Evolutionary conservation across 176 grass and related monocot species (phyloP).

Genomic region (Oryza glaberrima): DNA sequence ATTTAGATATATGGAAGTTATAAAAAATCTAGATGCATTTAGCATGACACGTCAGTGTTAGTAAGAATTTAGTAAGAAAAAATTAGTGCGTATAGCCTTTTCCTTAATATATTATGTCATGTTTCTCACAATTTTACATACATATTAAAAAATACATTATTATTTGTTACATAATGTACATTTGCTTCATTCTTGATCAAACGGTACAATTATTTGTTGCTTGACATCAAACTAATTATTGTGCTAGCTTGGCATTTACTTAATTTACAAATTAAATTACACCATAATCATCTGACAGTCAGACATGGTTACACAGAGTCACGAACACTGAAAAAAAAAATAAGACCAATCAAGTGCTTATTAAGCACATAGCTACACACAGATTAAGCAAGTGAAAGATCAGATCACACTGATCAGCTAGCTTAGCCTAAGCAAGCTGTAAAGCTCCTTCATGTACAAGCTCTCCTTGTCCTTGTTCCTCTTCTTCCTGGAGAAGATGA

Average conservation of each 20-base stretch:
- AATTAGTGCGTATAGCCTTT: too few species aligned
- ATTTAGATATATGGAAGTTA: too few species aligned
- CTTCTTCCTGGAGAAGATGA: conserved; percentile 66
- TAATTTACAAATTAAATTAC: conserved; percentile 35
- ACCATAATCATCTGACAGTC: conserved; percentile 5
- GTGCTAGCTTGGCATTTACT: conserved; percentile 1
- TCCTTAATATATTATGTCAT: too few species aligned
- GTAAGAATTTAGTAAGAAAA: too few species aligned
- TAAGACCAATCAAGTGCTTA: too few species aligned
- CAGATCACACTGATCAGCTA: conserved; percentile 6
- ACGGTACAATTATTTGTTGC: neutral
- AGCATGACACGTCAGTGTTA: too few species aligned
- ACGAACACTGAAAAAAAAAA: neutral
- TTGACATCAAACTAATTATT: neutral
- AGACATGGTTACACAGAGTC: conserved; percentile 24
- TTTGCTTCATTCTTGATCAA: conserved; percentile 16
- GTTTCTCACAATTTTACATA: too few species aligned
- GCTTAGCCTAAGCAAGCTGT: conserved; percentile 61
- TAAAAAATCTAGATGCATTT: too few species aligned
- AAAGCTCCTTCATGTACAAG: conserved; percentile 63
- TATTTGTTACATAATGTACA: neutral
- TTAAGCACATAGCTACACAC: neutral
- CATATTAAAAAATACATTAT: too few species aligned
- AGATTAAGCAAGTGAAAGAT: neutral
- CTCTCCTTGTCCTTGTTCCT: conserved; percentile 53